Conservation (phyloP, 1,139 yeast species). For the Protomyces arabidopsidicola region DNA sequence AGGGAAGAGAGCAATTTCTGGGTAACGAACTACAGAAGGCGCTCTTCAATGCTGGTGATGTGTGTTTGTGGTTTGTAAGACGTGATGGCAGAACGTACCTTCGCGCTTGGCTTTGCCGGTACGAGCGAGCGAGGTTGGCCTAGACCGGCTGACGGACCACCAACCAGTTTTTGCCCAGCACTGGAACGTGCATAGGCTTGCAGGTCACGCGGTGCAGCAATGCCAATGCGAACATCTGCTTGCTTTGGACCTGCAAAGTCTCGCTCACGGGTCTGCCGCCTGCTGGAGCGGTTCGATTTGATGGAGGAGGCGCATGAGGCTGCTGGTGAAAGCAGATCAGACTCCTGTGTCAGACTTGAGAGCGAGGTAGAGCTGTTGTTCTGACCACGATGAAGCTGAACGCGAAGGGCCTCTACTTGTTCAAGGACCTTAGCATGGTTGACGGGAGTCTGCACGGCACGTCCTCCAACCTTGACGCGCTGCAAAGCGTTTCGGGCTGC, state of each 20-base stretch:
- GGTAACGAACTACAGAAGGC: neutral
- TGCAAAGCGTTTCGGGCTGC: conserved; percentile 20
- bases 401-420: neutral
- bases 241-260: neutral
- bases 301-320: neutral
- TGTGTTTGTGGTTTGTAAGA: conserved; percentile 11
- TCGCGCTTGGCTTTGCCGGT: neutral
- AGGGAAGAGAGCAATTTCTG: too few relatives aligned
- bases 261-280: neutral
- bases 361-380: neutral
- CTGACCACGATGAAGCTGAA: neutral
- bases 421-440: neutral
- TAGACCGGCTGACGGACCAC: neutral
- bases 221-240: conserved; percentile 6
- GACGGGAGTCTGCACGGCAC: neutral
- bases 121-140: neutral
- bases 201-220: conserved; percentile 15
- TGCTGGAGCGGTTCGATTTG: conserved; percentile 2
- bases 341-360: neutral
- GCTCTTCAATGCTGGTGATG: conserved; percentile 23
- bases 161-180: neutral
- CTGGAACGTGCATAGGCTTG: neutral
- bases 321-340: neutral
- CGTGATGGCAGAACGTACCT: neutral
- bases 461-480: conserved; percentile 8